A percentile compares a stretch with the other conserved stretches of the same genome.
phyloP scores from a whole-genome alignment of 345 rosid species.

The Dipteronia sinensis region DNA sequence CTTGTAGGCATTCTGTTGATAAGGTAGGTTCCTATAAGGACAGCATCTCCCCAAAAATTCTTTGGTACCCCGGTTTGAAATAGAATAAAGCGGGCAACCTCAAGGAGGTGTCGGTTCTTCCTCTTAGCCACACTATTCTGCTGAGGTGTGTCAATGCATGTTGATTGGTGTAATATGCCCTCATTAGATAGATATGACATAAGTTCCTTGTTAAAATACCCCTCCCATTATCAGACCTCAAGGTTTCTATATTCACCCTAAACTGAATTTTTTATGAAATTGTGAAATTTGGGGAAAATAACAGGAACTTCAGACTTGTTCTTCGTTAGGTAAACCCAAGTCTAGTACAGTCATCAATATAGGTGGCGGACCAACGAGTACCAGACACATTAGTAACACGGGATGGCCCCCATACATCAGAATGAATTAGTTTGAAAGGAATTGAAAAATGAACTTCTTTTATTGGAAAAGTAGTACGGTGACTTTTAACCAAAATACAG shows the following conservation, averaged over 20 bases:
- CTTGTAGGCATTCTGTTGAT: neutral
- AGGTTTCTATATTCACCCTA: neutral
- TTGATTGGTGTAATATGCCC: too few species aligned
- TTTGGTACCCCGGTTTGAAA: neutral
- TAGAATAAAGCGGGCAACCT: neutral
- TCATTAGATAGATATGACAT: too few species aligned
- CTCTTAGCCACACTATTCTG: neutral
- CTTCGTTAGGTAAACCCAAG: neutral
- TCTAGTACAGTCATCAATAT: neutral
- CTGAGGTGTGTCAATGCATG: too few species aligned
- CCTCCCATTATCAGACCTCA: too few species aligned
- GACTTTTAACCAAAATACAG: too few species aligned
- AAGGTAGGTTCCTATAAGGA: neutral
- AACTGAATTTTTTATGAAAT: neutral
- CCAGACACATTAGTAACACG: neutral
- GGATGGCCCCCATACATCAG: neutral
- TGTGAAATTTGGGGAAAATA: neutral
- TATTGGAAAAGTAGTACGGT: neutral
- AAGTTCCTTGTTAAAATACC: too few species aligned
- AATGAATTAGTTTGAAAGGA: neutral
- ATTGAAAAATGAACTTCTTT: neutral
- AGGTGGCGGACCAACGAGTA: neutral
- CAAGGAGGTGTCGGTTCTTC: neutral
- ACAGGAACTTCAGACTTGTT: neutral
- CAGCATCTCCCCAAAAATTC: neutral